A percentile compares a stretch with the other conserved stretches of the same genome.
Evolutionary conservation across 1,284 basidiomycete species (phyloP).

Genomic region (Peniophora sp.): DNA sequence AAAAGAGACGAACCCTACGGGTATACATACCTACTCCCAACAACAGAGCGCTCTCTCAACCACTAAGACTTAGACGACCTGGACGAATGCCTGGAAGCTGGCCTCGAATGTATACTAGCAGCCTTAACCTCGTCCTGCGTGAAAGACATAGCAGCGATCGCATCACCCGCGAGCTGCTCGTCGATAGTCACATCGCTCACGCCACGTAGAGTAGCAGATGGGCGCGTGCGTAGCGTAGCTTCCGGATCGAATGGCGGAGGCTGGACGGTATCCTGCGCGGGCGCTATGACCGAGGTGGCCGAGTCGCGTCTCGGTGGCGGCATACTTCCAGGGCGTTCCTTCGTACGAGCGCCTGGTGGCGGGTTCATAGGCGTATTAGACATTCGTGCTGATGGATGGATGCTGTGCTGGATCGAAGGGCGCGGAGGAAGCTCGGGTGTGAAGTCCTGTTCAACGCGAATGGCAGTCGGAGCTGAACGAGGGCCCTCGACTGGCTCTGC

Average conservation of each 20-base stretch:
- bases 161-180: neutral
- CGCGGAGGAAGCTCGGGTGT: conserved; percentile 59
- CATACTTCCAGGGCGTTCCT: neutral
- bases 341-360: neutral
- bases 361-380: neutral
- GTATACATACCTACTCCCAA: neutral
- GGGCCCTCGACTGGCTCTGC: neutral
- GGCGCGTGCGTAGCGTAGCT: neutral
- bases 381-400: conserved; percentile 61
- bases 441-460: conserved; percentile 38
- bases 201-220: neutral
- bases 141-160: neutral
- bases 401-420: conserved; percentile 50
- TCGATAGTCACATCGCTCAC: neutral
- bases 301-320: neutral
- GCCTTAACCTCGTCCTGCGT: neutral
- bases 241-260: neutral
- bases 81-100: neutral
- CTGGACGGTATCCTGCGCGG: too few species aligned
- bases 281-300: neutral
- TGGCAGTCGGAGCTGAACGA: neutral
- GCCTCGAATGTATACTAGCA: neutral
- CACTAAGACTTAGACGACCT: neutral
- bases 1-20: neutral
- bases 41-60: neutral